Base-by-base conservation (phyloP, 2,329 filamentous ascomycete genomes). In the Colletotrichum brevisporum region DNA sequence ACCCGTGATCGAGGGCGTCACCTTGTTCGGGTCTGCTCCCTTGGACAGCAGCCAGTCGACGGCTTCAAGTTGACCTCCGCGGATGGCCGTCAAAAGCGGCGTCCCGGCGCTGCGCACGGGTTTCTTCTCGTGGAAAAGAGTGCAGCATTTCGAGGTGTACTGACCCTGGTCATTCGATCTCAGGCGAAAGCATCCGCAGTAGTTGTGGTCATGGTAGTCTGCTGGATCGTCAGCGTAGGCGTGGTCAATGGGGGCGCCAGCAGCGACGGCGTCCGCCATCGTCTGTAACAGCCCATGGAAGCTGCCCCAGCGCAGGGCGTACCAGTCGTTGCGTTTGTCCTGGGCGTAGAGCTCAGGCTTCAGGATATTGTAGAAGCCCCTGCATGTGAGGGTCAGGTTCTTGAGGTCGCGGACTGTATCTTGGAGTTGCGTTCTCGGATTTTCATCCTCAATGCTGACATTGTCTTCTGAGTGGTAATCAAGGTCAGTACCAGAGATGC, bases 271-370 rank as follows among this genome's bases (percentile, higher is more conserved):
- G 41, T 13, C 48, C 24, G 43, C 41, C 21, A 63, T n/a, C 18
- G 43, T 50, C 24, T n/a, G 41, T 10, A 59, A 27, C 3, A 24
- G 39, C 41, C 61, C 48, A 39, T 55, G 21, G 24, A 65, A 65
- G 21, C 47, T 51, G 13, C 39, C 50, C 54, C 61, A 54, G 15
- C 61, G 43, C 13, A 59, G 41, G 9, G 54, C 54, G 21, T 68
- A 65, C 50, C 66, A 59, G 21, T 65, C 39, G 31, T 55, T 43
- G 24, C 59, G 16, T 4, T 48, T 27, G 24, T 48, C 52, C 41
- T 18, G 43, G n/a, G 18, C 6, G 21, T 68, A 68, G 3, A 68
- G 16, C 47, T 27, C 13, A 4, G 47, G 26, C 13, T 24, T 21
- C 12, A 68, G 13, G 4, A 53, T 27, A 6, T 47, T 13, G 48